Conservation (phyloP, 2,329 filamentous ascomycete genomes). For the Colletotrichum camelliae region DNA sequence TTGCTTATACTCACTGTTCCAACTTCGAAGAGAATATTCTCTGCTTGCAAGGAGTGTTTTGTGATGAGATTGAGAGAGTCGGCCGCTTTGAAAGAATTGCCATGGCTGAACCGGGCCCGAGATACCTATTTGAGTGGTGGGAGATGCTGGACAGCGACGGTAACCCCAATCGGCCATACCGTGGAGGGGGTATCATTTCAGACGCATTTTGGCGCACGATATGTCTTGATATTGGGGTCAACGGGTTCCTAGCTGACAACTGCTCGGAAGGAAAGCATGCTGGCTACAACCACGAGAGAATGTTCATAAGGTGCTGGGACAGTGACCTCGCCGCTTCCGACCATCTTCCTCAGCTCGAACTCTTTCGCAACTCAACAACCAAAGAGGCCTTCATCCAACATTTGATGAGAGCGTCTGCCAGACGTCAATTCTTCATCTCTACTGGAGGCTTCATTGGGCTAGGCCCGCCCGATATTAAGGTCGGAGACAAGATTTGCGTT, state of each 20-base stretch:
- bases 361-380: background rate
- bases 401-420: background rate
- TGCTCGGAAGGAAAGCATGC: accelerated
- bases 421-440: background rate
- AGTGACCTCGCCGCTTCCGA: background rate
- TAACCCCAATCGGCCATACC: background rate
- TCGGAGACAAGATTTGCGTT: background rate
- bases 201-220: background rate
- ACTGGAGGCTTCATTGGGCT: background rate
- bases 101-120: background rate
- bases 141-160: background rate
- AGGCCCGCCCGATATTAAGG: background rate
- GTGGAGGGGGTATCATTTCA: background rate
- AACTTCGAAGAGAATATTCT: background rate
- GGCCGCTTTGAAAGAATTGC: accelerated
- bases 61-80: background rate
- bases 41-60: background rate
- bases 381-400: background rate
- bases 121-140: background rate
- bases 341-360: background rate
- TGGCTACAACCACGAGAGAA: background rate
- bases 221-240: background rate
- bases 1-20: accelerated
- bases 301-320: accelerated
- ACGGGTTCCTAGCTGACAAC: background rate